Conservation (phyloP, 1,284 basidiomycete species). For the Athelia sp. region DNA sequence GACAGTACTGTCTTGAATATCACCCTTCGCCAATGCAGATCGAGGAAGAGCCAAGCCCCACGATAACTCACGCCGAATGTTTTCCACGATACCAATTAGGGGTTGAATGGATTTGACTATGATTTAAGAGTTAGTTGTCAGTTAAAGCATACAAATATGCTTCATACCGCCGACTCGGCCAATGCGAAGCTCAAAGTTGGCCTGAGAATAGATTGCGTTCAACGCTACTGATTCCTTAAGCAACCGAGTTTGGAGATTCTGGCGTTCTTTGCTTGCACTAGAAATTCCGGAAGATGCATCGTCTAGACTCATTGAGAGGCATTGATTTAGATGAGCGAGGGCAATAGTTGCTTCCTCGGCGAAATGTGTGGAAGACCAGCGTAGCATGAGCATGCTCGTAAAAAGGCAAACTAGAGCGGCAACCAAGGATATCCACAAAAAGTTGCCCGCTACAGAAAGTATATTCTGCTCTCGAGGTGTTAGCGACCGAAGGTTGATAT, state of each 20-base stretch:
- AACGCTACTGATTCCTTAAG: conserved; percentile 34
- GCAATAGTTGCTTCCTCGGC: conserved; percentile 32
- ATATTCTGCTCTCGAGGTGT: conserved; percentile 19
- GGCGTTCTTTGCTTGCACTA: conserved; percentile 6
- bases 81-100: conserved; percentile 37
- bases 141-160: not conserved
- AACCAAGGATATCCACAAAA: conserved; percentile 37
- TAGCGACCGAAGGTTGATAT: not conserved
- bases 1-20: too few species aligned
- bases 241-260: conserved; percentile 22
- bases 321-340: conserved; percentile 29
- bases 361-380: conserved; percentile 39
- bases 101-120: conserved; percentile 42
- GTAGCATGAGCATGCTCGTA: conserved; percentile 34
- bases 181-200: conserved; percentile 41
- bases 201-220: conserved; percentile 39
- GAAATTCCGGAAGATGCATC: conserved; percentile 18
- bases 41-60: conserved; percentile 31
- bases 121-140: conserved; percentile 1
- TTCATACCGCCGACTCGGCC: conserved; percentile 39
- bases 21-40: too few species aligned
- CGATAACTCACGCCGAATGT: conserved; percentile 40
- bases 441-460: conserved; percentile 25
- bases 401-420: conserved; percentile 35
- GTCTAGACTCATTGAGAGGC: conserved; percentile 29